phyloP scores from a whole-genome alignment of 192 early-diverging fungal genomes.

The Phlyctochytrium planicorne region DNA sequence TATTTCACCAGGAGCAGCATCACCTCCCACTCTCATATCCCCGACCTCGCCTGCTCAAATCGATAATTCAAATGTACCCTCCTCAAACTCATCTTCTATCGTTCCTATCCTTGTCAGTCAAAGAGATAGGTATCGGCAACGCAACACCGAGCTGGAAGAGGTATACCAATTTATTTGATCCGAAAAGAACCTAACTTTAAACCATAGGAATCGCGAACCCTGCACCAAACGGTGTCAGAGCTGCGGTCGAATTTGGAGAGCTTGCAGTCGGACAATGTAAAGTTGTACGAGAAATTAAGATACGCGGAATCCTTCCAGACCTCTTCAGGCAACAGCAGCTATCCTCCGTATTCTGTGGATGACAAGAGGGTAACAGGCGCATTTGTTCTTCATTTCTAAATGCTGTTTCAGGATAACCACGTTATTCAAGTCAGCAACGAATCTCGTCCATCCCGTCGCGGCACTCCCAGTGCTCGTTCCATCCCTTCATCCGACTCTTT shows the following conservation, averaged over 20 bases:
- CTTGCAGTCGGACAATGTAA: slow-evolving; percentile 80
- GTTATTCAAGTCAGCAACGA: not conserved
- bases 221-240: slow-evolving; percentile 50
- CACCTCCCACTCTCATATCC: not conserved
- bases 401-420: not conserved
- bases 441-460: not conserved
- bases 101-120: slow-evolving; percentile 86
- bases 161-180: too few relatives aligned
- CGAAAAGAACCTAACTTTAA: slow-evolving; percentile 9
- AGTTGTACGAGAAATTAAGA: slow-evolving; percentile 86
- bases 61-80: not conserved
- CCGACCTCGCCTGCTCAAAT: not conserved
- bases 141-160: slow-evolving; percentile 83
- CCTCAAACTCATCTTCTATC: slow-evolving; percentile 47
- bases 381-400: not conserved
- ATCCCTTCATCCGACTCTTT: not conserved
- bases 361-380: too few relatives aligned
- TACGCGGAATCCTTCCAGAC: slow-evolving; percentile 76
- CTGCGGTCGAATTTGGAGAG: slow-evolving; percentile 63
- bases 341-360: too few relatives aligned
- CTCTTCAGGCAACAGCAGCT: slow-evolving; percentile 16
- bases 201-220: slow-evolving; percentile 44
- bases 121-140: slow-evolving; percentile 84
- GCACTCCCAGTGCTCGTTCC: not conserved
- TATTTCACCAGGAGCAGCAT: not conserved